phyloP scores from a whole-genome alignment of 768 basidiomycete genomes.

The Suillus luteus region DNA sequence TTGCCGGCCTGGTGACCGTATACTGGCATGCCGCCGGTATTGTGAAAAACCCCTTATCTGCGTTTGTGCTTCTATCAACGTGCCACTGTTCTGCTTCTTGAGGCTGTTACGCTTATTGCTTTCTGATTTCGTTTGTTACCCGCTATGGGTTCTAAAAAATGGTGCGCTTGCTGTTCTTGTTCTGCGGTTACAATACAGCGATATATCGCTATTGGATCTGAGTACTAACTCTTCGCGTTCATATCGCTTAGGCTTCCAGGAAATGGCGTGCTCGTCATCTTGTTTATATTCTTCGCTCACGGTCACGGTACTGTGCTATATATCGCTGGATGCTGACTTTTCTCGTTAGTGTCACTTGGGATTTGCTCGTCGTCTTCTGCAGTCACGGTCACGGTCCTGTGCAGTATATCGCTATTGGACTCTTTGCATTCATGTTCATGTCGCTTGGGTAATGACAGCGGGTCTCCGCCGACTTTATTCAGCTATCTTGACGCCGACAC shows the following conservation, averaged over 20 bases:
- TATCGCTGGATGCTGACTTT: neutral
- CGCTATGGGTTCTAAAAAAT: neutral
- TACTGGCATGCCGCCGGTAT: constrained; percentile 1
- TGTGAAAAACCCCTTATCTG: neutral
- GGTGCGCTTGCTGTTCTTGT: neutral
- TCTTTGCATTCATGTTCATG: neutral
- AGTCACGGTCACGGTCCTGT: neutral
- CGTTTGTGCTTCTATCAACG: neutral
- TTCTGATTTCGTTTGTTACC: neutral
- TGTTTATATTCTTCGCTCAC: neutral
- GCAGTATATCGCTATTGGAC: neutral
- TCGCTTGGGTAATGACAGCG: neutral
- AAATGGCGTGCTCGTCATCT: neutral
- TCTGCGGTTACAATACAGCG: neutral
- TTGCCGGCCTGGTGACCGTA: neutral
- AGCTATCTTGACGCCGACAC: neutral
- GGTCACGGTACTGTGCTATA: neutral
- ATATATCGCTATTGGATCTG: neutral
- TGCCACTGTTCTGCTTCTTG: neutral
- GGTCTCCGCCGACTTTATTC: neutral
- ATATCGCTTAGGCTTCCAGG: neutral
- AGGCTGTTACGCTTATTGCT: neutral
- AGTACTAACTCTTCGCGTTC: neutral
- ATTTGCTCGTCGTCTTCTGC: neutral
- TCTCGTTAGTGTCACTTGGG: neutral